Evolutionary conservation across 345 rosid species (phyloP).

Genomic region (Eutrema heterophyllum): DNA sequence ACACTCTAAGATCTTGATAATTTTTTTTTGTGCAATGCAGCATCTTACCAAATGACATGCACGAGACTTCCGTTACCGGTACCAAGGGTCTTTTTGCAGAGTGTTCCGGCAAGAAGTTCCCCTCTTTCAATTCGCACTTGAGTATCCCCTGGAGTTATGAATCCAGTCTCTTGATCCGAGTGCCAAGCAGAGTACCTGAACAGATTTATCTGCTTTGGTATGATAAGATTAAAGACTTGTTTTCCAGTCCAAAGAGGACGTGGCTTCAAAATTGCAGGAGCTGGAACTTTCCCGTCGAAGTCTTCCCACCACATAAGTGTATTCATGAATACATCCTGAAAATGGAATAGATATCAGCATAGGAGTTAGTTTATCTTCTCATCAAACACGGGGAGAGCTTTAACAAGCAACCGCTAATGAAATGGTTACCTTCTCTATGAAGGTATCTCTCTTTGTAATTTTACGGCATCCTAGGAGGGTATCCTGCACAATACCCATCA

Average conservation of each 20-base stretch:
- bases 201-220: slow-evolving; percentile 96
- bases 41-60: slow-evolving; percentile 83
- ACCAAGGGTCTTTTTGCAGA: slow-evolving; percentile 97
- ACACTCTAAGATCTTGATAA: neutral
- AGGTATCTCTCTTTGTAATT: slow-evolving; percentile 96
- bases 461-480: slow-evolving; percentile 95
- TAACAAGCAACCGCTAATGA: neutral
- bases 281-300: slow-evolving; percentile 96
- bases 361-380: neutral
- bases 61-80: slow-evolving; percentile 89
- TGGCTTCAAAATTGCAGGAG: slow-evolving; percentile 91
- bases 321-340: slow-evolving; percentile 97
- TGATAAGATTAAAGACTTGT: slow-evolving; percentile 94
- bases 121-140: slow-evolving; percentile 92
- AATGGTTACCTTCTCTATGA: slow-evolving; percentile 82
- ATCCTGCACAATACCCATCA: slow-evolving; percentile 99
- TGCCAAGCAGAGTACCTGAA: slow-evolving; percentile 92
- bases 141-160: slow-evolving; percentile 88
- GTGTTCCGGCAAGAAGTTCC: slow-evolving; percentile 85
- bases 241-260: slow-evolving; percentile 99
- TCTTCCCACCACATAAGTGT: slow-evolving; percentile 99
- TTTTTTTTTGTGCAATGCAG: neutral
- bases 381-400: neutral
- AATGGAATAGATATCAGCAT: neutral
- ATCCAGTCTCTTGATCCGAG: slow-evolving; percentile 67